Evolutionary conservation across 108 stramenopile species (phyloP), one percentile per base, ranked within the genome.

Genomic region (Cyclotella kingstonii): DNA sequence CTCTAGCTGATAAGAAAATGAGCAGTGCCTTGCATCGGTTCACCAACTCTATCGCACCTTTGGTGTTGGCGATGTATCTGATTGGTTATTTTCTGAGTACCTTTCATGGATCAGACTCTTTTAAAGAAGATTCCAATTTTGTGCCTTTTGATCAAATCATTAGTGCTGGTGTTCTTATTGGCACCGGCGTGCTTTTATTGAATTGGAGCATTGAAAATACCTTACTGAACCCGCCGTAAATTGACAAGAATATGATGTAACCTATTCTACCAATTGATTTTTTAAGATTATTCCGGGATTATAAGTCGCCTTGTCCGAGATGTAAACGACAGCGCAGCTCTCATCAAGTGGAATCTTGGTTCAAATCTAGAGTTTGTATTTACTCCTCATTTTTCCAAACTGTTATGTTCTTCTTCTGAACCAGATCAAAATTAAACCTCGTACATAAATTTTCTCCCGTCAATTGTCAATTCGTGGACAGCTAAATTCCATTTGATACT

Each of bases 151-250:
- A 70, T 48, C 69, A 53, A 3, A 54, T 62, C 43, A 54, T 70
- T 48, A 52, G 51, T 2, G 69, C 60, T 12, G 42, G 45, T 0
- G 30, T 60, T 0, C 34, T 70, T 6, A 62, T 70, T 30, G 69
- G 52, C 4, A 17, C 17, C 12, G 69, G 69, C 8, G 33, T 70
- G 26, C 36, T 48, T 25, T 39, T 61, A 46, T 43, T 70, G 21
- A 70, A 45, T 35, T 62, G 60, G 60, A 70, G 52, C 29, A 60
- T 70, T 38, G 45, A 62, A 41, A 45, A 45, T 31, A 45, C 58
- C 15, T 53, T 60, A 23, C 40, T 67, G 45, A 67, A 55, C 53
- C 66, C 66, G 45, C n/a, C 66, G 9, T 67, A 23, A 43, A 46
- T 4, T 10, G 6, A 48, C 27, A 12, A 48, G 25, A 27, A 25